Base-by-base conservation (phyloP, 805 yeast species). In the Teunomyces atbi region DNA sequence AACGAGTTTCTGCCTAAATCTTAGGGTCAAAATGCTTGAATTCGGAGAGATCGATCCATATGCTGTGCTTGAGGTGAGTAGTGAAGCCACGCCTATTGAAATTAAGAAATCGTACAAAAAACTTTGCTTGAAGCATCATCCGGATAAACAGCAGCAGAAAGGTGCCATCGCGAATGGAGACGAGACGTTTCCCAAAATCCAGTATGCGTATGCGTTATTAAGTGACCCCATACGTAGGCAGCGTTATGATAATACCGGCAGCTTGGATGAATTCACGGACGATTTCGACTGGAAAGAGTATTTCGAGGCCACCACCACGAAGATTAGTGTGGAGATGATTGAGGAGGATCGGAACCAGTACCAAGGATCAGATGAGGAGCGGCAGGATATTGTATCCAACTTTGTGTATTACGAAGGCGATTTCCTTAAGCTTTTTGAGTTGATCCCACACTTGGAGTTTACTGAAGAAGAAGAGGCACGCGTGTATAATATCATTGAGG, bases 381-480 rank as follows among this genome's bases (percentile, higher is more conserved):
- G 57, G 39, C 68, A 67, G 3, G 96, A 90, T 58, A 74, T 90
- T n/a, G 47, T 80, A 36, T 76, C 78, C 39, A 72, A 76, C 41
- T 84, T 84, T 67, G 62, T 71, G 6, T 78, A 72, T 53, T 73
- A 74, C 38, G 75, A 79, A 11, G 96, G 96, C 4, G 88, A 87
- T 55, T 79, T 89, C 55, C 69, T 83, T 39, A 70, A 72, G 42
- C 67, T 89, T 5, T 86, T 89, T 58, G 96, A 89, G 60, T 72
- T 74, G 28, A 83, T 90, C 3, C 86, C 94, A 7, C 96, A 90
- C 64, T 73, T 86, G 44, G 90, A 85, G 50, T 74, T 84, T 37
- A 67, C 67, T 32, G 76, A 71, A 30, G 69, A 60, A 0, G 89
- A 84, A 54, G 95, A 87, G 56, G 65, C 64, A 27, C 73, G 96